These are phyloP conservation scores for Lentinula novae-zelandiae DNA, from an alignment of 1,284 basidiomycete genomes.

Conservation along the genomic window DNA sequence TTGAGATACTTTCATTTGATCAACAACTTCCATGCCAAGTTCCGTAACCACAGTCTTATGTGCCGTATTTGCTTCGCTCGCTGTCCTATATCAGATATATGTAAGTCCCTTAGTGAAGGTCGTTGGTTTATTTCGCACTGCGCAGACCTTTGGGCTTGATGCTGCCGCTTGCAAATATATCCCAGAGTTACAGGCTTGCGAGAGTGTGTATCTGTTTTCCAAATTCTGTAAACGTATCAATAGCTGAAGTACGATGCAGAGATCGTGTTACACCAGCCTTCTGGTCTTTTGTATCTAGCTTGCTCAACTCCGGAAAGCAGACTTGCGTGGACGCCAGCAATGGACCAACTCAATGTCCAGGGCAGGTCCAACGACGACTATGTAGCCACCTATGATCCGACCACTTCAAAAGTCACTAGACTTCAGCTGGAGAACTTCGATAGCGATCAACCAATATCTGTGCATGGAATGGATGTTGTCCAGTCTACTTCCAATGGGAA, in stretches of 20 bases:
- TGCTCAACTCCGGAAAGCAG: conserved; percentile 58
- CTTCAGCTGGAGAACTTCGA: conserved; percentile 41
- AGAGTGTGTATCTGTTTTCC: conserved; percentile 40
- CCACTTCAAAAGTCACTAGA: conserved; percentile 40
- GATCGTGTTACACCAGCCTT: conserved; percentile 49
- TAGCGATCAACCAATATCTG: conserved; percentile 32
- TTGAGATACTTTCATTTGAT: too few species aligned
- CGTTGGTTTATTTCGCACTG: conserved; percentile 39
- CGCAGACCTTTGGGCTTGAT: conserved; percentile 35
- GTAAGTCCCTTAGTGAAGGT: conserved; percentile 35
- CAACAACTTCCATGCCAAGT: not conserved
- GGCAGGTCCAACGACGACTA: conserved; percentile 41
- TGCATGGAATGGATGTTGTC: conserved; percentile 75
- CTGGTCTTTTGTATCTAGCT: conserved; percentile 64
- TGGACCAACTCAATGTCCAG: conserved; percentile 36
- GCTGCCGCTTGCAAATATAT: conserved; percentile 45
- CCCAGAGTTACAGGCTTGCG: conserved; percentile 58
- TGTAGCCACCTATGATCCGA: conserved; percentile 59
- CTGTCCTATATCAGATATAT: conserved; percentile 38
- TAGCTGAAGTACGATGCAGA: conserved; percentile 32
- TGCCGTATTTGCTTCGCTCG: conserved; percentile 26
- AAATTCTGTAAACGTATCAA: not conserved
- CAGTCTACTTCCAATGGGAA: conserved; percentile 43
- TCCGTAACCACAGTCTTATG: conserved; percentile 18
- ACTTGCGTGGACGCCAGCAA: conserved; percentile 52